phyloP scores from a whole-genome alignment of 2,329 filamentous ascomycete genomes.

The Magnaporthiopsis rhizophila region DNA sequence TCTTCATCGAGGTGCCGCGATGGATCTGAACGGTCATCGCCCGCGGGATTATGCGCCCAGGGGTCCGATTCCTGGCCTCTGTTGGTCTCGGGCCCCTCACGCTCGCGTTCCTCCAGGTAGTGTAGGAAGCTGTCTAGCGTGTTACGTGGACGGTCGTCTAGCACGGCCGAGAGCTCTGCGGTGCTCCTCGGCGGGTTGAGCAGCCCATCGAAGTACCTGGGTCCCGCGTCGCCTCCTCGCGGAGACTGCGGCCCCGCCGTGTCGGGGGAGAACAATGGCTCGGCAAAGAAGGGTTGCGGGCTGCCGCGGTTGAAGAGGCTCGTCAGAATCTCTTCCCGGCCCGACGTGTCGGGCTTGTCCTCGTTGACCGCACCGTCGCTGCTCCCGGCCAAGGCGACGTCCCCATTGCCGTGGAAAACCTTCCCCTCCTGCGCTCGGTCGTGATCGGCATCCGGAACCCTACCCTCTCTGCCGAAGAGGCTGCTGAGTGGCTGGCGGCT shows the following conservation, averaged over 20 bases:
- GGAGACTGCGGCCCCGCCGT: conserved; percentile 1
- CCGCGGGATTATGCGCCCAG: background rate
- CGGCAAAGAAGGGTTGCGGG: conserved; percentile 22
- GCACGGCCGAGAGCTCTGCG: conserved; percentile 32
- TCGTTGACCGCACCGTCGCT: conserved; percentile 48
- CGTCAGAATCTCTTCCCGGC: conserved; percentile 13
- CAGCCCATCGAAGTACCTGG: conserved; percentile 34
- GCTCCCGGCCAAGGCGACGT: conserved; percentile 54
- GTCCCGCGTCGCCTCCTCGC: conserved; percentile 19
- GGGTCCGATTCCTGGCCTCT: background rate
- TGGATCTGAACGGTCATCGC: background rate
- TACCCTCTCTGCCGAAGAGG: conserved; percentile 64
- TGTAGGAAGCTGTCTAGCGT: conserved; percentile 8
- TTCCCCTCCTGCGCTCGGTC: conserved; percentile 61
- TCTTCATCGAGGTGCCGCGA: conserved; percentile 1
- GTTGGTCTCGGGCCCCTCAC: background rate
- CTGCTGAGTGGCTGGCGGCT: conserved; percentile 69
- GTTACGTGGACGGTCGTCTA: conserved; percentile 18
- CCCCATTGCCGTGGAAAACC: conserved; percentile 51
- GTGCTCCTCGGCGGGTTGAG: conserved; percentile 37
- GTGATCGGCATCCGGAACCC: conserved; percentile 55
- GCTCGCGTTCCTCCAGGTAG: conserved; percentile 3
- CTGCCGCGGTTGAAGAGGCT: conserved; percentile 32
- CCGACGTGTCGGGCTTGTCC: conserved; percentile 43
- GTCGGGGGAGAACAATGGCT: conserved; percentile 7